Conservation (phyloP, 108 stramenopile genomes). For the Stephanodiscus triporus region DNA sequence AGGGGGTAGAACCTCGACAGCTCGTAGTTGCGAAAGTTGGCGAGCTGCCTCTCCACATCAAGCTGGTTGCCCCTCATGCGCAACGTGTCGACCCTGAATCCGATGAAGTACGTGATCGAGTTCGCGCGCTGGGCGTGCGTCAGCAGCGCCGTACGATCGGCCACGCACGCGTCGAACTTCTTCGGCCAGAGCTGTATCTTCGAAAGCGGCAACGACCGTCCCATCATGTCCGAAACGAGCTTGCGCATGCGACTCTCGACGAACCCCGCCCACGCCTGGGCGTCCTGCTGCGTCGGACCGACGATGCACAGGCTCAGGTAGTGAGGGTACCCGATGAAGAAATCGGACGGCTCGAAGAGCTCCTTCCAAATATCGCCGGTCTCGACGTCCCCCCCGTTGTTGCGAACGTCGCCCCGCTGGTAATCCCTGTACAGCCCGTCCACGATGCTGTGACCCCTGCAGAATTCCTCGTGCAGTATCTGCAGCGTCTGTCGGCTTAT, state of each 20-base stretch:
- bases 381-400: conserved; percentile 30
- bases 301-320: conserved; percentile 94
- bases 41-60: conserved; percentile 79
- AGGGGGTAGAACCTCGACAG: conserved; percentile 75
- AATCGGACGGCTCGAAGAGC: conserved; percentile 93
- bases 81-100: conserved; percentile 75
- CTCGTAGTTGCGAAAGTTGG: conserved; percentile 86
- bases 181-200: conserved; percentile 92
- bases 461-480: conserved; percentile 88
- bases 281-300: conserved; percentile 87
- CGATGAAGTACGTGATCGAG: conserved; percentile 83
- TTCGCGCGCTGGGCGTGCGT: conserved; percentile 82
- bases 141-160: conserved; percentile 72
- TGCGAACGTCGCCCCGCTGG: conserved; percentile 41
- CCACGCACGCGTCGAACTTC: conserved; percentile 84
- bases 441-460: conserved; percentile 73
- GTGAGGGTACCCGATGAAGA: conserved; percentile 93
- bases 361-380: conserved; percentile 71
- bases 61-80: conserved; percentile 87
- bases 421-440: conserved; percentile 79
- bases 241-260: conserved; percentile 92
- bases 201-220: conserved; percentile 74
- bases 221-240: conserved; percentile 80
- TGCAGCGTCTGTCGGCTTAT: conserved; percentile 87
- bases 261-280: conserved; percentile 92